Base-by-base conservation (phyloP, 2,329 filamentous ascomycete genomes). In the Diaporthe nobilis region DNA sequence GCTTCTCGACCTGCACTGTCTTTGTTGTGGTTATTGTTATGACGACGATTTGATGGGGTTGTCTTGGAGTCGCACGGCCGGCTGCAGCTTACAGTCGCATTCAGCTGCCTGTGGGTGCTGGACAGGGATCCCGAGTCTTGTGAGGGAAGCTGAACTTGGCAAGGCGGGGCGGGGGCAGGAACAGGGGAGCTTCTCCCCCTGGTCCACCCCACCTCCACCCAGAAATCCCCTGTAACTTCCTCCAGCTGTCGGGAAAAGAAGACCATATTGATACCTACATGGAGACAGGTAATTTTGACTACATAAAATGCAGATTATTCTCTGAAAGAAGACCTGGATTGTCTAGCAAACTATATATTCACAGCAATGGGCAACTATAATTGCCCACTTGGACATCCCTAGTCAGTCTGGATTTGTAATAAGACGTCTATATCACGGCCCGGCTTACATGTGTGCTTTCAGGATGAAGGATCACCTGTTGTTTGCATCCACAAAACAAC, bases 61-160 rank as follows among this genome's bases (percentile, higher is more conserved):
- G 37, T 73, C 58, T 73, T 65, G 71, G 25, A 73, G 58, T 73
- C n/a, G 47, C 71, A 72, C 55, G 44, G 70, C 70, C 31, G 71
- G 57, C n/a, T 53, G 58, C 71, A 61, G 57, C 57, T 72, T 72
- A 61, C 65, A 70, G 49, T 70, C 49, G 65, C 65, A 53, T 68
- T 42, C 65, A 53, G 65, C 65, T 55, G 65, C 49, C 49, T 42
- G 17, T 17, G 34, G n/a, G 15, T 55, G n/a, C 31, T 55, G 22
- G 49, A 47, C 65, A 70, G 49, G 65, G 65, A 70, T 70, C 65
- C 65, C 65, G 49, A 70, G 65, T 70, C 65, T 53, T 42, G 34
- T 20, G 42, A n/a, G 22, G 20, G n/a, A 42, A 42, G 65, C 65
- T 70, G 34, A 22, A 42, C 65, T 42, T 42, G 49, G 65, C 34